Evolutionary conservation across 148 eudicot species (phyloP).

Genomic region (Limonium bicolor): DNA sequence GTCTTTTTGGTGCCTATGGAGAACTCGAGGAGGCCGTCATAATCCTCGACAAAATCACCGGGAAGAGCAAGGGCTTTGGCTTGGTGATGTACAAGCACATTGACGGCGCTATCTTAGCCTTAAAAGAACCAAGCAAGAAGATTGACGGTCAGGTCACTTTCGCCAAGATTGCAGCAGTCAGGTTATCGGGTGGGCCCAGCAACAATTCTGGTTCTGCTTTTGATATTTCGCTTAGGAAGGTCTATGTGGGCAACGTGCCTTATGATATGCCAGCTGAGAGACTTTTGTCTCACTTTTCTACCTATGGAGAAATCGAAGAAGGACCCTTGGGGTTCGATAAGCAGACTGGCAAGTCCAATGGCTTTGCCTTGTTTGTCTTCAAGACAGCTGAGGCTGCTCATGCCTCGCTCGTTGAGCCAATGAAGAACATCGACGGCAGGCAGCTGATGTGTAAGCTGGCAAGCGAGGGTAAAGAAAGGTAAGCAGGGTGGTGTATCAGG

Average conservation of each 20-base stretch:
- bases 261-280: conserved; percentile 45
- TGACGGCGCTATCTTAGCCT: conserved; percentile 44
- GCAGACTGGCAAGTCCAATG: conserved; percentile 59
- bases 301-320: conserved; percentile 65
- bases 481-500: conserved; percentile 12
- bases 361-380: conserved; percentile 66
- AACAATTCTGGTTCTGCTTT: not conserved
- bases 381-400: conserved; percentile 51
- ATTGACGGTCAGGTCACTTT: conserved; percentile 59
- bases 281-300: conserved; percentile 27
- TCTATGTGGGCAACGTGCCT: conserved; percentile 56
- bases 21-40: conserved; percentile 60
- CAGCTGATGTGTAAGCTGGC: conserved; percentile 50
- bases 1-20: conserved; percentile 26
- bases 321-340: conserved; percentile 78
- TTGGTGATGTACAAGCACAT: conserved; percentile 47
- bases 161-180: conserved; percentile 35
- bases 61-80: conserved; percentile 57
- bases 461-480: conserved; percentile 56
- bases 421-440: conserved; percentile 51
- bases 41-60: conserved; percentile 43
- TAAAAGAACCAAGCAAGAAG: conserved; percentile 56
- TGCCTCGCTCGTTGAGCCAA: conserved; percentile 37
- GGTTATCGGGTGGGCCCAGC: conserved; percentile 12
- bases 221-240: conserved; percentile 41